phyloP scores from a whole-genome alignment of 805 yeast genomes.

The Sugiyamaella floridensis region DNA sequence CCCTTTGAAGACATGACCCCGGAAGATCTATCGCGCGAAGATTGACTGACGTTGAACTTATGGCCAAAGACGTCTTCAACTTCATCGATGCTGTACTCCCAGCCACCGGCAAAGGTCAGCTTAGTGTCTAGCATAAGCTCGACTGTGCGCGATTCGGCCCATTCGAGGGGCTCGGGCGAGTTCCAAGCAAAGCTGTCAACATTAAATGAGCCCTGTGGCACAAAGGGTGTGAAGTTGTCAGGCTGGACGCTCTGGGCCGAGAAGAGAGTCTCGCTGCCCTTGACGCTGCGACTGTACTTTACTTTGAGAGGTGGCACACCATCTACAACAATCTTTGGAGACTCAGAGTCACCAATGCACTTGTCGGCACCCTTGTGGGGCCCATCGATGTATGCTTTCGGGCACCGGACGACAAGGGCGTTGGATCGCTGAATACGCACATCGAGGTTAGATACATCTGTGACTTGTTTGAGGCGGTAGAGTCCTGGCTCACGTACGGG shows the following conservation, averaged over 20 bases:
- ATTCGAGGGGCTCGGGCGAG: constrained; percentile 21
- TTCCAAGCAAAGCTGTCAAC: constrained; percentile 11
- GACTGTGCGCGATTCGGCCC: constrained; percentile 34
- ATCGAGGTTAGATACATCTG: constrained; percentile 52
- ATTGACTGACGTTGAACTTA: constrained; percentile 30
- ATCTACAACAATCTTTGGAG: constrained; percentile 45
- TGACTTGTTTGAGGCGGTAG: constrained; percentile 62
- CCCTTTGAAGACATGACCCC: constrained; percentile 32
- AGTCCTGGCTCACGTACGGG: constrained; percentile 67
- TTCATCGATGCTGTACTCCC: constrained; percentile 49
- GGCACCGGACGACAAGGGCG: constrained; percentile 68
- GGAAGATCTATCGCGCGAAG: constrained; percentile 18
- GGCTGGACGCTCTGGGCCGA: constrained; percentile 45
- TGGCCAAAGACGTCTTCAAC: constrained; percentile 67
- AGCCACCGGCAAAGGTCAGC: constrained; percentile 43
- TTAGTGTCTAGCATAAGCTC: constrained; percentile 39
- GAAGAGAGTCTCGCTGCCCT: constrained; percentile 35
- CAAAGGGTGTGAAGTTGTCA: constrained; percentile 35
- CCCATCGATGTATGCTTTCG: constrained; percentile 49
- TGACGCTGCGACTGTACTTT: constrained; percentile 36
- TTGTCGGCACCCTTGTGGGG: constrained; percentile 35
- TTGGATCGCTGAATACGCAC: constrained; percentile 57
- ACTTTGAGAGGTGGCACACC: constrained; percentile 79
- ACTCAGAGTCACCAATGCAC: constrained; percentile 58
- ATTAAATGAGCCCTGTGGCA: constrained; percentile 18